Conservation (phyloP, 768 basidiomycete species). For the Chalciporus sphaerocephalus region DNA sequence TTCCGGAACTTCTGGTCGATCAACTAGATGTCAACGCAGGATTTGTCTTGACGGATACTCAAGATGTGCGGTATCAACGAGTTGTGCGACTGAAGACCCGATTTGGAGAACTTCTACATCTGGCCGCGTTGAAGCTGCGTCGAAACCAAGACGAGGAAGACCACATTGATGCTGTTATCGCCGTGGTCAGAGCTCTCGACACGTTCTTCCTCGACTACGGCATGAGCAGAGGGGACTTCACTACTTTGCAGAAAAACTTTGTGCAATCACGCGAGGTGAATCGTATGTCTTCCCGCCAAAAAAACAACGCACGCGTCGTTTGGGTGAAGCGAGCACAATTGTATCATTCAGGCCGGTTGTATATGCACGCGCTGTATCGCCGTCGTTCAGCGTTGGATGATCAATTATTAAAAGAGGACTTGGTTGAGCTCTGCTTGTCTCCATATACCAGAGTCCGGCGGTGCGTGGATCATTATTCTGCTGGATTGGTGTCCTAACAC, state of each 20-base stretch:
- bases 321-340: conserved; percentile 75
- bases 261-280: conserved; percentile 41
- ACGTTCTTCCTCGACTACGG: conserved; percentile 72
- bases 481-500: conserved; percentile 1
- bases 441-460: conserved; percentile 74
- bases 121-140: conserved; percentile 61
- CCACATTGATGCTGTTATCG: conserved; percentile 81
- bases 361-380: conserved; percentile 74
- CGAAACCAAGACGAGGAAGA: conserved; percentile 66
- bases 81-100: conserved; percentile 53
- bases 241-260: conserved; percentile 51
- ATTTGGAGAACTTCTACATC: conserved; percentile 65
- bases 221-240: conserved; percentile 53
- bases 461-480: conserved; percentile 37
- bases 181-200: conserved; percentile 69
- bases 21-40: conserved; percentile 68
- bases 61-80: conserved; percentile 70
- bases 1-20: conserved; percentile 65
- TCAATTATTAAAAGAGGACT: conserved; percentile 52
- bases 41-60: conserved; percentile 66
- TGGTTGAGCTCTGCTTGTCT: conserved; percentile 73
- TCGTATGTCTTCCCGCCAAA: conserved; percentile 67
- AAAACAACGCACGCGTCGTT: conserved; percentile 68
- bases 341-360: conserved; percentile 71
- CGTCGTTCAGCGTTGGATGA: conserved; percentile 73